These are phyloP conservation scores for Penicillium sp. DNA, from an alignment of 2,329 filamentous ascomycete species.

Conservation along the genomic window DNA sequence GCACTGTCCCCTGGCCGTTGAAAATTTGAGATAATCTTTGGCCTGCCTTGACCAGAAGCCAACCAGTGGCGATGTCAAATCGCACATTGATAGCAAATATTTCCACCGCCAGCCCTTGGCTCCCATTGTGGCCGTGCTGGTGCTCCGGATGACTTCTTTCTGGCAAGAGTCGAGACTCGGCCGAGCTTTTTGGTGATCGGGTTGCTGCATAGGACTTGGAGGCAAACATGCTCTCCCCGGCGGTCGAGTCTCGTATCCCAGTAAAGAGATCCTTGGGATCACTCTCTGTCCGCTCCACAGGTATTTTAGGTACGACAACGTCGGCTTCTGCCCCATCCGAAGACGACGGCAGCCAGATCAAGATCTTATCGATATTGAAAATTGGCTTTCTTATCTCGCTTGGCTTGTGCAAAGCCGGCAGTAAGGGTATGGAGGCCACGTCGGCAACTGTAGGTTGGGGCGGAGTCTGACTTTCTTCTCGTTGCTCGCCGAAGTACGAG, in stretches of 20 bases:
- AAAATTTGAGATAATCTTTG: slow-evolving; percentile 32
- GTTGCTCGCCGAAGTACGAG: slow-evolving; percentile 16
- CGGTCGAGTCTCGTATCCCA: slow-evolving; percentile 23
- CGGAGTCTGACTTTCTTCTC: slow-evolving; percentile 7
- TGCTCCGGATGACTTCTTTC: slow-evolving; percentile 13
- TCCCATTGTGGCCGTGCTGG: slow-evolving; percentile 3
- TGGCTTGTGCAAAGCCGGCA: slow-evolving; percentile 20
- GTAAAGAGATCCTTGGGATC: slow-evolving; percentile 25
- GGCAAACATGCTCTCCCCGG: slow-evolving; percentile 27
- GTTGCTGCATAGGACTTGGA: slow-evolving; percentile 26
- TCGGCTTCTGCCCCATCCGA: slow-evolving; percentile 14
- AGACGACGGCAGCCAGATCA: slow-evolving; percentile 39
- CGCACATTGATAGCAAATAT: slow-evolving; percentile 33
- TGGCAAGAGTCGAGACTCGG: slow-evolving; percentile 15
- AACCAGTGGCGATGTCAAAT: slow-evolving; percentile 45
- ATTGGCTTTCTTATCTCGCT: slow-evolving; percentile 38
- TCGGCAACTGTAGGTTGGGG: slow-evolving; percentile 15
- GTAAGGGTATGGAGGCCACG: slow-evolving; percentile 18
- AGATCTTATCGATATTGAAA: slow-evolving; percentile 36
- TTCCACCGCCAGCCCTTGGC: slow-evolving; percentile 31
- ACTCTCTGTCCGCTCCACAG: slow-evolving; percentile 16
- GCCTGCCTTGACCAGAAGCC: slow-evolving; percentile 41
- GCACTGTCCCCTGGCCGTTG: slow-evolving; percentile 11
- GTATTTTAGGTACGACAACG: slow-evolving; percentile 5
- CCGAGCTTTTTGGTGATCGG: slow-evolving; percentile 21